These are phyloP conservation scores for Nicotiana otophora DNA, from an alignment of 257 asterid genomes.

Conservation along the genomic window DNA sequence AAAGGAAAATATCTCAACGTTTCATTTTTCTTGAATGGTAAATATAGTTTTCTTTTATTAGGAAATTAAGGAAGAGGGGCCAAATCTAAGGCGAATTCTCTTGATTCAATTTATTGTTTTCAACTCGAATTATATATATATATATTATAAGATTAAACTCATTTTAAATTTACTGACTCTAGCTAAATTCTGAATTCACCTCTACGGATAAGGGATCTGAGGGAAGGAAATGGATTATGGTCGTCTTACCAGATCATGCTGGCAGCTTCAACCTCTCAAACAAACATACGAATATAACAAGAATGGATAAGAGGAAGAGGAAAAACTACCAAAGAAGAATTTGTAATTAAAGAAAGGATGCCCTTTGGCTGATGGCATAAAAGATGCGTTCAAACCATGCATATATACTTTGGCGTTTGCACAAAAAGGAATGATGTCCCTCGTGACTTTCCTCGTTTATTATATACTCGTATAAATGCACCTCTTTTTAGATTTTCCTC, in stretches of 20 bases:
- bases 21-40: not conserved
- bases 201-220: too few species aligned
- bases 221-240: not conserved
- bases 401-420: not conserved
- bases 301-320: not conserved
- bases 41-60: not conserved
- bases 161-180: too few species aligned
- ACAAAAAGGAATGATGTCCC: not conserved
- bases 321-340: not conserved
- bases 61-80: not conserved
- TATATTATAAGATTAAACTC: not conserved
- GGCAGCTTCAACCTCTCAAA: slow-evolving; percentile 93
- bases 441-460: not conserved
- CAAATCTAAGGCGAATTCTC: not conserved
- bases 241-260: slow-evolving; percentile 67
- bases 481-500: not conserved
- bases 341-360: not conserved
- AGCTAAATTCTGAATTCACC: too few species aligned
- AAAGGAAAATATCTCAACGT: too few species aligned
- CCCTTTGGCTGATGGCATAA: not conserved
- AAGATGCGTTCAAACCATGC: not conserved
- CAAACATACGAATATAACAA: slow-evolving; percentile 37
- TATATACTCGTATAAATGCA: slow-evolving; percentile 14
- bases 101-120: not conserved
- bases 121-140: not conserved